Evolutionary conservation across 176 grass and related monocot genomes (phyloP), one percentile per base, ranked within the genome.

Genomic region (Oryza coarctata): DNA sequence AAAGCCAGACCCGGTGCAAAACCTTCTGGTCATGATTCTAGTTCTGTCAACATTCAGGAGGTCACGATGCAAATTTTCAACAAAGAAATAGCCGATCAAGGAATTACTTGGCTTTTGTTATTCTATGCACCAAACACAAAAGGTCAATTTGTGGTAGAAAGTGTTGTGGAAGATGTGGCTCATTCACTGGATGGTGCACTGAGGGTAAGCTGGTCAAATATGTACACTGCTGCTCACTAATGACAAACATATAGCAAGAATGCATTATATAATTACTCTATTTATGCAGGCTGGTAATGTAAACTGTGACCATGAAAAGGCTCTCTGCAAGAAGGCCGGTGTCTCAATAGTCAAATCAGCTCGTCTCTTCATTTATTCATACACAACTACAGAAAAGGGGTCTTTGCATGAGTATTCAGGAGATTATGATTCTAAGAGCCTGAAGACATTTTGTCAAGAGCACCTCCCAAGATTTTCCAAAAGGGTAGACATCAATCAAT

Each of bases 381-480:
- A 98, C 50, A 75, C 63, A 63, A 88, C 86, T 78, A 63, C 74
- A 62, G 82, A 91, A 28, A 90, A 86, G 77, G 93, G 93, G 7
- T 95, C 90, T 66, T 90, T 98, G 73, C 86, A 90, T 55, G 96
- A 98, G 87, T 98, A 98, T 76, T 91, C 76, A 75, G 93, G 89
- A 39, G 87, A 98, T 31, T 52, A 85, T 65, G 81, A 95, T 85
- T 34, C 85, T 52, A 94, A 85, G 82, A 98, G 89, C 85, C 79
- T 98, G 85, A 98, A 95, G 77, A 83, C n/a, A 50, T 98, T 98
- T 79, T 91, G 86, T 82, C 92, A 95, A 55, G 92, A 95, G 55
- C 90, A 98, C 62, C 81, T 98, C 78, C 95, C 95, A 74, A 87
- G 88, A 78, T 94, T 93, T 88, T 98, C 95, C 52, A 98, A 68